A percentile compares a stretch with the other conserved stretches of the same genome.
These are phyloP conservation scores for Leptodermis oblonga DNA, from an alignment of 257 asterid genomes.

Conservation along the genomic window DNA sequence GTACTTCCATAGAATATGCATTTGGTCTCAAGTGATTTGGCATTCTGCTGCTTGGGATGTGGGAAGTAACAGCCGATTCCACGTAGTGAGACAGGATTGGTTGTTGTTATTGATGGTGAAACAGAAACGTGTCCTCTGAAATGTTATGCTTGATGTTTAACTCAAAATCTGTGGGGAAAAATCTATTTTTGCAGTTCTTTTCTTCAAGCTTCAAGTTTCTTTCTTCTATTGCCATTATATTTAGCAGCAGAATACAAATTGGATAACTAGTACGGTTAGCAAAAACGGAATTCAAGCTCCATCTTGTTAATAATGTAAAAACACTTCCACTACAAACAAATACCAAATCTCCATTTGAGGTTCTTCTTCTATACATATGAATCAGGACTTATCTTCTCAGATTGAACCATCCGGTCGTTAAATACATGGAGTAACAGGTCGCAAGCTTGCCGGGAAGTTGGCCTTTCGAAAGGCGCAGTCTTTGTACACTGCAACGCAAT, in stretches of 20 bases:
- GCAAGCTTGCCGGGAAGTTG: conserved; percentile 68
- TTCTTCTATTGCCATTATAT: neutral
- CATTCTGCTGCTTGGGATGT: too few relatives aligned
- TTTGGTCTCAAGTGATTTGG: too few relatives aligned
- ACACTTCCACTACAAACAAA: neutral
- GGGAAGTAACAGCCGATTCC: too few relatives aligned
- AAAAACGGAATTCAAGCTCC: neutral
- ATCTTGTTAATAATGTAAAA: neutral
- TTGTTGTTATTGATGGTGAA: too few relatives aligned
- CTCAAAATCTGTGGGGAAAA: neutral
- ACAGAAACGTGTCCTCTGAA: neutral
- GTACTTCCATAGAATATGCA: too few relatives aligned
- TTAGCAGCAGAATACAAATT: neutral
- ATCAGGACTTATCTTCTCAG: conserved; percentile 49
- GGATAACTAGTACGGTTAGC: neutral
- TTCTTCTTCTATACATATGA: conserved; percentile 8
- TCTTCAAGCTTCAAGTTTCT: neutral
- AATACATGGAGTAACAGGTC: conserved; percentile 48
- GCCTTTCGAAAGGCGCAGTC: conserved; percentile 81
- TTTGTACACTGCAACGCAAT: conserved; percentile 82
- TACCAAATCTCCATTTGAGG: neutral
- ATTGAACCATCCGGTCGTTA: conserved; percentile 44
- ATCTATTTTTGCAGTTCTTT: neutral
- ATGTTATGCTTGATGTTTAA: neutral
- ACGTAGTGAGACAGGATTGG: too few relatives aligned